phyloP scores from a whole-genome alignment of 257 asterid species.

The Fraxinus americana region DNA sequence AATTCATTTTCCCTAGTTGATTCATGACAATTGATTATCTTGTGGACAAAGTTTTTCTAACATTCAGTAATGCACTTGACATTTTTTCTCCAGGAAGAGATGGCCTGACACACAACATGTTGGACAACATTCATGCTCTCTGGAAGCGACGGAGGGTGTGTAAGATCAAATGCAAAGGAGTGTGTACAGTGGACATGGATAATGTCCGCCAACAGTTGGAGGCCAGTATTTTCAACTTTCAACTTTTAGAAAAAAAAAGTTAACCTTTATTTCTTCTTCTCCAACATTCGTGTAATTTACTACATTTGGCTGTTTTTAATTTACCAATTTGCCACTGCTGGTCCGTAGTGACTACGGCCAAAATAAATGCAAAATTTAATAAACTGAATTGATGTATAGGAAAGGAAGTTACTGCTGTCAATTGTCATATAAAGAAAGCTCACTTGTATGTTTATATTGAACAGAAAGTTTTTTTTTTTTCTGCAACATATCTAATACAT shows the following conservation, averaged over 20 bases:
- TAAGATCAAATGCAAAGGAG: slow-evolving; percentile 95
- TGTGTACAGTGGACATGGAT: slow-evolving; percentile 90
- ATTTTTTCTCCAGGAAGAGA: slow-evolving; percentile 69
- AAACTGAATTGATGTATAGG: neutral
- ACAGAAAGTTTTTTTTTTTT: neutral
- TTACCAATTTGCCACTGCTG: neutral
- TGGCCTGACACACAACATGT: slow-evolving; percentile 93
- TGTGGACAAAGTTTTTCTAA: neutral
- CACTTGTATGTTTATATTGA: neutral
- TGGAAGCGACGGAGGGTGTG: slow-evolving; percentile 93
- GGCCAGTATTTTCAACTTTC: slow-evolving; percentile 61
- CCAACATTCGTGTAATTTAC: neutral
- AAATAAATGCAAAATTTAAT: neutral
- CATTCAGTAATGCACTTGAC: neutral
- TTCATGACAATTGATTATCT: neutral
- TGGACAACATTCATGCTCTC: slow-evolving; percentile 89
- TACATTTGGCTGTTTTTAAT: neutral
- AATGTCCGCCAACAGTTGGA: slow-evolving; percentile 81
- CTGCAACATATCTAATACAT: neutral
- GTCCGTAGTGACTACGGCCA: neutral
- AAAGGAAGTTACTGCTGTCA: neutral
- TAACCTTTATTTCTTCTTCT: slow-evolving; percentile 6
- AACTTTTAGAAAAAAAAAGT: slow-evolving; percentile 13
- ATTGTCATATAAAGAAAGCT: neutral
- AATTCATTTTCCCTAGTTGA: neutral